Evolutionary conservation across 169 alveolate genomes (phyloP), one percentile per base, ranked within the genome.

Genomic region (Eimeria necatrix): DNA sequence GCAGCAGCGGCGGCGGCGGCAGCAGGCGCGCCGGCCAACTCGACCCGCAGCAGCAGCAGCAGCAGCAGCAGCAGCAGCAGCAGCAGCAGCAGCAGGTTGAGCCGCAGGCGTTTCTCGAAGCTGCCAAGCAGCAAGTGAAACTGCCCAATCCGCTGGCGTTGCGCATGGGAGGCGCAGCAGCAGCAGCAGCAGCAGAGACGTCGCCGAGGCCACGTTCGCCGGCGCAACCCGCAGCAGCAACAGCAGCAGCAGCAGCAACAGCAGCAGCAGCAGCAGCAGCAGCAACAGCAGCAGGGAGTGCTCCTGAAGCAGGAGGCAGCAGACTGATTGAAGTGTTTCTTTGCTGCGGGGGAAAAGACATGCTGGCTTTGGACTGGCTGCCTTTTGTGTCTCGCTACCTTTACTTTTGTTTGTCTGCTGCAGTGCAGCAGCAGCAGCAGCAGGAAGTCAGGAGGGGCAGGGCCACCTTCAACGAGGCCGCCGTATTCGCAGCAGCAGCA

Each of bases 321-420:
- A 6, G 53, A 16, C 78, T 60, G 22, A 24, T 84, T 7, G 73
- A 84, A 6, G 53, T 84, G 9, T 84, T 49, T 16, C 60, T 84
- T 24, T 84, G 91, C 78, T 84, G 91, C 76, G 91, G 91, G 1
- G 91, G 91, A 9, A 84, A 84, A 24, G 91, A 84, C 76, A 84
- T 84, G 91, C 78, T 84, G 32, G 91, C 91, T 3, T 56, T 84
- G 24, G 91, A 84, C 56, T 84, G 91, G 91, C 59, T 84, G 59
- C 91, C 91, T 7, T 84, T 84, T 26, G 53, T 84, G 4, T 49
- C 73, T 26, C 91, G 91, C 60, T 84, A 49, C 78, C 78, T 84
- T 18, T 76, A 84, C 60, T 84, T 24, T 52, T 22, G 52, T 32
- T 49, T 84, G 12, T 84, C 91, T 4, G 78, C 78, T 12, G 6